phyloP scores from a whole-genome alignment of 106 monocot species.

The Platanthera zijinensis region DNA sequence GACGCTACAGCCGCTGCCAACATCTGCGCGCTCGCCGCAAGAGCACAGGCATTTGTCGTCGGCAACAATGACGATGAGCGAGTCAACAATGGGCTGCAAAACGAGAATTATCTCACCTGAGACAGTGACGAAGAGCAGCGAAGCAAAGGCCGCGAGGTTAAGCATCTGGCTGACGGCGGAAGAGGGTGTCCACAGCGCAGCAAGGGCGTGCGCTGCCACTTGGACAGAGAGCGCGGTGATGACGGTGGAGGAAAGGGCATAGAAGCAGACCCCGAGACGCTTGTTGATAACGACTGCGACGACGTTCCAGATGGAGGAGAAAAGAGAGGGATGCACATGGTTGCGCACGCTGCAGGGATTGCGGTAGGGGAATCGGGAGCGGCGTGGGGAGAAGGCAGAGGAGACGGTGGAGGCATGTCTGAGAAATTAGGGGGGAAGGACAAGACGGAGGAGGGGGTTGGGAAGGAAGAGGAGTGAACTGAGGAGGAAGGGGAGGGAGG shows the following conservation, averaged over 20 bases:
- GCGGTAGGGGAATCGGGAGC: background rate
- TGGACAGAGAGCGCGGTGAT: slow-evolving; percentile 6
- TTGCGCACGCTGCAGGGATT: background rate
- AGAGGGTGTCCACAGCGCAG: slow-evolving; percentile 26
- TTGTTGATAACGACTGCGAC: slow-evolving; percentile 19
- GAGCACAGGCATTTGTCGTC: background rate
- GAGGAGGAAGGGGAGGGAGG: slow-evolving; percentile 6
- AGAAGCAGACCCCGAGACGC: slow-evolving; percentile 10
- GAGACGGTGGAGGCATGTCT: background rate
- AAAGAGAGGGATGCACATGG: slow-evolving; percentile 13
- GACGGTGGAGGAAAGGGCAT: slow-evolving; percentile 8
- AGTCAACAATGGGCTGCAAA: slow-evolving; percentile 36
- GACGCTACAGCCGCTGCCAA: background rate
- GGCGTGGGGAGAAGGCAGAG: background rate
- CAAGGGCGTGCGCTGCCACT: slow-evolving; percentile 6
- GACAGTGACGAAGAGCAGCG: slow-evolving; percentile 18
- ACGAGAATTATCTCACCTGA: slow-evolving; percentile 45
- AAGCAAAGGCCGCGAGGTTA: slow-evolving; percentile 10
- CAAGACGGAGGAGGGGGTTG: background rate
- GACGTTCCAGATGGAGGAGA: slow-evolving; percentile 12
- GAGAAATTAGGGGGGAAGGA: slow-evolving; percentile 5
- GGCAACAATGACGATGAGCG: slow-evolving; percentile 17
- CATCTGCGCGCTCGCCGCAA: background rate
- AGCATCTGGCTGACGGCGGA: slow-evolving; percentile 18
- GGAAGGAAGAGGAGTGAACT: background rate